Percentiles rank a stretch among this genome's conserved stretches.
phyloP scores from a whole-genome alignment of 345 rosid genomes.

The Eucalyptus fibrosa region DNA sequence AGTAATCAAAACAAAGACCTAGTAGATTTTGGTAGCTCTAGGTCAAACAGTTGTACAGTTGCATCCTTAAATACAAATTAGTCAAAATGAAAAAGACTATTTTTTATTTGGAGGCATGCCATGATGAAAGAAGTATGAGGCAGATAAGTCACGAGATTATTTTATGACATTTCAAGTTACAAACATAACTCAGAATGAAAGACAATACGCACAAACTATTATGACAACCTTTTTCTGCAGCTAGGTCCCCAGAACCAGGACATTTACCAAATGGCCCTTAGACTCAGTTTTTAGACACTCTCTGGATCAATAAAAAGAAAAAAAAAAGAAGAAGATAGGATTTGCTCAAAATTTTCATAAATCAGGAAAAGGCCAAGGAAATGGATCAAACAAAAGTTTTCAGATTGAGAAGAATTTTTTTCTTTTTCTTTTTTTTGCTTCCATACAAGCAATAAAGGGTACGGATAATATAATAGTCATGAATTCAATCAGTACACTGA shows the following conservation, averaged over 20 bases:
- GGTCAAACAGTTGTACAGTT: background rate
- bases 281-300: background rate
- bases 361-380: background rate
- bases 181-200: background rate
- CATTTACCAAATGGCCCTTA: background rate
- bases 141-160: background rate
- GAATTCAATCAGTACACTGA: background rate
- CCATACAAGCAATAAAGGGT: background rate
- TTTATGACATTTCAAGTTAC: background rate
- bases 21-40: background rate
- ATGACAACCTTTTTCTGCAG: background rate
- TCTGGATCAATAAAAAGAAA: background rate
- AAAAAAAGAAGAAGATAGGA: background rate
- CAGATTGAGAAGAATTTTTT: background rate
- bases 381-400: background rate
- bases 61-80: background rate
- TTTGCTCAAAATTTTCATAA: background rate
- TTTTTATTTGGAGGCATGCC: background rate
- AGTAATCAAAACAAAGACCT: background rate
- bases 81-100: background rate
- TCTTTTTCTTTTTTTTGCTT: background rate
- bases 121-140: background rate
- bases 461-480: rapidly evolving
- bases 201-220: background rate
- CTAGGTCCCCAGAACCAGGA: background rate